Base-by-base conservation (phyloP, 768 basidiomycete species). In the Lentinula guzmanii region DNA sequence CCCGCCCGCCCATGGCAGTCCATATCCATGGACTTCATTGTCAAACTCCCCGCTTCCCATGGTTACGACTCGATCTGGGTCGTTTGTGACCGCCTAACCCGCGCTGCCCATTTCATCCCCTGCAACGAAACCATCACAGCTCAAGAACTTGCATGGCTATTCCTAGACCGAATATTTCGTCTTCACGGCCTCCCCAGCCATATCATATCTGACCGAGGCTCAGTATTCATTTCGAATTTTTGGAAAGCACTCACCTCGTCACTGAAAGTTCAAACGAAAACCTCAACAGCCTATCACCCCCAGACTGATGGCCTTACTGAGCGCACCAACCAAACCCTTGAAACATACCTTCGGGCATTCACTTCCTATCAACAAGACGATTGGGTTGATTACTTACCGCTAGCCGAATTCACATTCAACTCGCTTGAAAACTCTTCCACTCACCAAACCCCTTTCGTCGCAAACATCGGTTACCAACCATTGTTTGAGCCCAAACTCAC, bases 1-100 rank as follows among this genome's bases (percentile, higher is more conserved):
- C 77, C 75, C 0, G 7, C 61, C 0, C 65, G 65, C 15, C 78
- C 75, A 8, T 79, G 77, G 76, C 58, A 68, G 24, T 69, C 72
- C 2, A 72, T 80, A 21, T 70, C 70, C 0, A 77, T 79, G 74
- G 77, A 79, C 54, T 76, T 78, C 62, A 75, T 81, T n/a, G 74
- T 70, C 48, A 72, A 75, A 60, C 74, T 82, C 0, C 79, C 78
- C 0, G 45, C 58, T 0, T 76, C 75, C 7, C 66, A 75, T 48
- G 72, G 72, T 4, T 78, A 69, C 61, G 69, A 77, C 60, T 70
- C 73, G 72, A 79, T 63, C 64, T 73, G 28, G 28, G 28, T 28
- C 3, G 28, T 28, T 4, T 28, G 28, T 4, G 28, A 28, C 28
- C 28, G 28, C 2, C 61, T 82, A 37, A 76, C 77, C 15, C 76